Percentiles rank a stretch among this genome's conserved stretches.
Conservation (phyloP, 1,284 basidiomycete species). For the Boletus smithii region DNA sequence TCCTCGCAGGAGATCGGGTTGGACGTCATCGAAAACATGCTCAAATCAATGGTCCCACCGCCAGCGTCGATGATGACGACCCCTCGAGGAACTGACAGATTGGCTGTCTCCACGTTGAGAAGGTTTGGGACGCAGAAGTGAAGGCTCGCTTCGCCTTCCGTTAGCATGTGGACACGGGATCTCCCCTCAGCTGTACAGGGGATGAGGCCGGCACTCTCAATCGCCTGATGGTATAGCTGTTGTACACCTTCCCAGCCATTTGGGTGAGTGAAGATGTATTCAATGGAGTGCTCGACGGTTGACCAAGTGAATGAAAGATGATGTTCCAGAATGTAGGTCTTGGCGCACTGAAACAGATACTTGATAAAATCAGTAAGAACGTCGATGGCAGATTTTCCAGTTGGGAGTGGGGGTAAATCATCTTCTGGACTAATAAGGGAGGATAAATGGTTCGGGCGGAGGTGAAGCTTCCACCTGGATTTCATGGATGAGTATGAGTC, state of each 20-base stretch:
- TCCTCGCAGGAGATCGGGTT: slow-evolving; percentile 33
- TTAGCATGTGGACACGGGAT: slow-evolving; percentile 18
- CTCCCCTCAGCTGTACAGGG: slow-evolving; percentile 15
- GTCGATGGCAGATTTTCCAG: slow-evolving; percentile 39
- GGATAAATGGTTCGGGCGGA: slow-evolving; percentile 37
- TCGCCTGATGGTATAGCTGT: slow-evolving; percentile 33
- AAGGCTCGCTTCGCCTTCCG: slow-evolving; percentile 26
- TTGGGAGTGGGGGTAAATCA: slow-evolving; percentile 42
- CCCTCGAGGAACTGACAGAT: slow-evolving; percentile 25
- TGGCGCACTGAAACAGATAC: slow-evolving; percentile 38
- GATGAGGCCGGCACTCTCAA: slow-evolving; percentile 31
- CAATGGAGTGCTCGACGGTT: slow-evolving; percentile 27
- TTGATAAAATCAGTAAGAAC: slow-evolving; percentile 45
- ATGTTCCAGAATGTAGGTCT: slow-evolving; percentile 43
- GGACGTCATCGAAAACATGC: slow-evolving; percentile 38
- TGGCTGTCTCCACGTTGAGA: background rate
- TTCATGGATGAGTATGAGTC: background rate
- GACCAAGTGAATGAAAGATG: slow-evolving; percentile 33
- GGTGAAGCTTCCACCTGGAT: slow-evolving; percentile 56
- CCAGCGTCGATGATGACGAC: slow-evolving; percentile 45
- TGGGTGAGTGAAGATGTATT: slow-evolving; percentile 38
- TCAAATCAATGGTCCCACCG: slow-evolving; percentile 39
- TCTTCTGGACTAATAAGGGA: slow-evolving; percentile 9
- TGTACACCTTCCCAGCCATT: slow-evolving; percentile 41
- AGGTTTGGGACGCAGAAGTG: slow-evolving; percentile 16